Evolutionary conservation across 495 filamentous ascomycete species (phyloP).

Genomic region (Pseudotulostoma volvatum): DNA sequence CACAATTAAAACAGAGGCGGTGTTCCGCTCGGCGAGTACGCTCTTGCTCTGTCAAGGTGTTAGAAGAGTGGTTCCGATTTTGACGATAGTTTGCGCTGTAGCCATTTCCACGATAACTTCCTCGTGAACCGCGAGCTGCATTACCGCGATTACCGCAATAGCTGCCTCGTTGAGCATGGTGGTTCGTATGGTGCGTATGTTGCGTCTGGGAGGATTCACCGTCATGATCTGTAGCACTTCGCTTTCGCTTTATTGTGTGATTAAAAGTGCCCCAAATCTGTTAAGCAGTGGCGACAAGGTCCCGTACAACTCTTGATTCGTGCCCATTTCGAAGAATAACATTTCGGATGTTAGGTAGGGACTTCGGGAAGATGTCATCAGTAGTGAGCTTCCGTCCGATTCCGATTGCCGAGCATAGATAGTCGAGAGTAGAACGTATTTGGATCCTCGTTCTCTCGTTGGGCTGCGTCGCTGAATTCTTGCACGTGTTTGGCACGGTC

Average conservation of each 20-base stretch:
- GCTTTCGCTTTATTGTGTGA: not conserved
- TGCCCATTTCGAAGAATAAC: not conserved
- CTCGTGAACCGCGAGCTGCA: not conserved
- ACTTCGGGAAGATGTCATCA: not conserved
- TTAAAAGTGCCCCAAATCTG: not conserved
- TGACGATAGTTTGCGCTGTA: not conserved
- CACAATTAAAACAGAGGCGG: not conserved
- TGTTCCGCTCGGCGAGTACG: not conserved
- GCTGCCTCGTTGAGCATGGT: not conserved
- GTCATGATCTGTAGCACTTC: not conserved
- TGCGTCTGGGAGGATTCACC: not conserved
- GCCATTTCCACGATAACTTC: not conserved
- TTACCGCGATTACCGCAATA: not conserved
- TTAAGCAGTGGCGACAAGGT: not conserved
- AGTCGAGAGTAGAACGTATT: not conserved
- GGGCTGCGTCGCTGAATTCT: not conserved
- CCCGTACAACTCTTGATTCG: not conserved
- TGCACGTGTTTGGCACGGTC: not conserved
- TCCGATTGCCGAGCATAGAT: not conserved
- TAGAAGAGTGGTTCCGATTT: not conserved
- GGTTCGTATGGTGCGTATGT: not conserved
- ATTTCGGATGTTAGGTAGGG: not conserved
- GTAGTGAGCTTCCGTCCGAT: not conserved
- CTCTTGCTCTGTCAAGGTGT: not conserved
- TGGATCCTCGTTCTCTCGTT: not conserved